phyloP scores from a whole-genome alignment of 75 land plant species.

The Pseudotsuga menziesii region DNA sequence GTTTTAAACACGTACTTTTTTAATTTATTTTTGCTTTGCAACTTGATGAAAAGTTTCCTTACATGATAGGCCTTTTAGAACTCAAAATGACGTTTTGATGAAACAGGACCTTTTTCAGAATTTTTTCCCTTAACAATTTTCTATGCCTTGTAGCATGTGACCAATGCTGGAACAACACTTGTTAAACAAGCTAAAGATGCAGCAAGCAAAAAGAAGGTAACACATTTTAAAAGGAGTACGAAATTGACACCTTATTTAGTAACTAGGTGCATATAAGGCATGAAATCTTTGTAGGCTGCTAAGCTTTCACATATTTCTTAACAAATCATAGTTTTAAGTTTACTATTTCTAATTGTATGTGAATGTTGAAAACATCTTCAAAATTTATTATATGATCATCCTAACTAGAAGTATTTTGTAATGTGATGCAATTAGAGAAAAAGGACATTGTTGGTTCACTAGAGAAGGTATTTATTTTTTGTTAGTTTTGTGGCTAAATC shows the following conservation, averaged over 20 bases:
- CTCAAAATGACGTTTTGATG: background rate
- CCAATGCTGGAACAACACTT: slow-evolving; percentile 66
- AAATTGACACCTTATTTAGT: background rate
- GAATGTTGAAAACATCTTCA: background rate
- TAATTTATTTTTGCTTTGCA: background rate
- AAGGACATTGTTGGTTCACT: slow-evolving; percentile 43
- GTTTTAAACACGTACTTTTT: slow-evolving; percentile 62
- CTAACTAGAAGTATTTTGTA: background rate
- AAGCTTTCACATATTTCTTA: no score
- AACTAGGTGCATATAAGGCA: background rate
- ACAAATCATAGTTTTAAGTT: no score
- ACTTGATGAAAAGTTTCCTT: background rate
- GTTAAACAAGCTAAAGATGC: slow-evolving; percentile 94
- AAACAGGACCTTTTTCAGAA: background rate
- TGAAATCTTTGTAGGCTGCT: no score
- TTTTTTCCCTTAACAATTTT: background rate
- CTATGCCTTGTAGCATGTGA: slow-evolving; percentile 62
- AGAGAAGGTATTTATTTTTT: slow-evolving; percentile 46
- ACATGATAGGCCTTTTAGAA: background rate
- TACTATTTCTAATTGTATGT: no score
- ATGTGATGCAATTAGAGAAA: slow-evolving; percentile 62
- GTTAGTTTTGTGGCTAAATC: no score
- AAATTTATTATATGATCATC: no score
- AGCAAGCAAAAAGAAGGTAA: slow-evolving; percentile 69
- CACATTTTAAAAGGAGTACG: background rate